Evolutionary conservation across 129 eudicot species (phyloP).

Genomic region (Gnaphalium uliginosum): DNA sequence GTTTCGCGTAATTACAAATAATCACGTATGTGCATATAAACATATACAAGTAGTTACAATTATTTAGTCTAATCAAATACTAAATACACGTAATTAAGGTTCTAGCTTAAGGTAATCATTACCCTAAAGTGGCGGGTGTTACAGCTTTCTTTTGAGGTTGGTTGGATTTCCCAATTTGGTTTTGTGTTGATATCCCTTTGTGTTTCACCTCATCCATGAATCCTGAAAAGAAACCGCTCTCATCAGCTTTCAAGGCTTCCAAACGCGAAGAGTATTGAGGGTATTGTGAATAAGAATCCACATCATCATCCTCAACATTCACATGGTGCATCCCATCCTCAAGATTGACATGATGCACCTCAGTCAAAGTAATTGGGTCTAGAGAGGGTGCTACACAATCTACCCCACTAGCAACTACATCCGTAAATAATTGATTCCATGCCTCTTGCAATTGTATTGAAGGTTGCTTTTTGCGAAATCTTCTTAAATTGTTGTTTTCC

Average conservation of each 20-base stretch:
- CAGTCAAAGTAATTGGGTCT: conserved; percentile 11
- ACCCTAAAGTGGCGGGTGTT: no score
- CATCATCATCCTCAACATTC: not conserved
- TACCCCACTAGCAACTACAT: not conserved
- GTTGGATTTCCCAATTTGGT: not conserved
- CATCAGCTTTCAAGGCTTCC: not conserved
- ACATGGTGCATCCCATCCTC: not conserved
- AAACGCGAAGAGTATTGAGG: not conserved
- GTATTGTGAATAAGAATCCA: not conserved
- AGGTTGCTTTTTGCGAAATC: conserved; percentile 12
- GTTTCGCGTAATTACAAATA: no score
- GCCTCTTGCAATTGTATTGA: conserved; percentile 18
- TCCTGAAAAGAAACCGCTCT: not conserved
- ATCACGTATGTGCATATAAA: no score
- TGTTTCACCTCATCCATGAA: not conserved
- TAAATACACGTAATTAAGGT: no score
- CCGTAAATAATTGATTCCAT: conserved; percentile 10
- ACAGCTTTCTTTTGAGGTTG: not conserved
- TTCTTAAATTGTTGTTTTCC: not conserved
- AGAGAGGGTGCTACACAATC: conserved; percentile 3
- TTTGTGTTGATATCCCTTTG: not conserved
- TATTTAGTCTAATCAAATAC: no score
- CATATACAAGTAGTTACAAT: no score
- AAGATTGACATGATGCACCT: not conserved
- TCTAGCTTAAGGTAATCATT: no score